phyloP scores from a whole-genome alignment of 1,284 basidiomycete genomes.

The Heterobasidion annosum region DNA sequence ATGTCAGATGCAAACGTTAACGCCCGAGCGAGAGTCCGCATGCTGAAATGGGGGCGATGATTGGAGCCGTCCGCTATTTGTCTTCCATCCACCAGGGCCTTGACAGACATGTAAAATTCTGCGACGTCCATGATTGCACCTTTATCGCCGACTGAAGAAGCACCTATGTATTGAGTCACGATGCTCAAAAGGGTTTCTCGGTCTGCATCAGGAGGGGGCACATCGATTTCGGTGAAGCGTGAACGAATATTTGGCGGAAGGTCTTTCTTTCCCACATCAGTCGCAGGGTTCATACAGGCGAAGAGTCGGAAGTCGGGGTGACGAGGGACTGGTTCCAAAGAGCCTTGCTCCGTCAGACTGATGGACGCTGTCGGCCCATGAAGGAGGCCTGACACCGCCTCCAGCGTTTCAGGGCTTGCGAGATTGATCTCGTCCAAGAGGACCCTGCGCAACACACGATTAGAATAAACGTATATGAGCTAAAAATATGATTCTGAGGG shows the following conservation, averaged over 20 bases:
- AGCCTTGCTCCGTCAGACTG: conserved; percentile 90
- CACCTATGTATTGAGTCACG: conserved; percentile 86
- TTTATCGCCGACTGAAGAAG: conserved; percentile 78
- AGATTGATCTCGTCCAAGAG: conserved; percentile 96
- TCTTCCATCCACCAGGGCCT: conserved; percentile 71
- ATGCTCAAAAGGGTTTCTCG: conserved; percentile 86
- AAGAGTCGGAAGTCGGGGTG: conserved; percentile 96
- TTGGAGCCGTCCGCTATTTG: conserved; percentile 93
- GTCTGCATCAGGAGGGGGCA: conserved; percentile 89
- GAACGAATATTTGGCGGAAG: conserved; percentile 86
- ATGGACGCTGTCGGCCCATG: conserved; percentile 85
- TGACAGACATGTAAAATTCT: conserved; percentile 84
- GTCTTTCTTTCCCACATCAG: conserved; percentile 97
- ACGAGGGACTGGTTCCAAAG: conserved; percentile 82
- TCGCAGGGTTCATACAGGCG: conserved; percentile 99
- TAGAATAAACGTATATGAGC: neutral
- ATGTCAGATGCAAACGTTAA: conserved; percentile 88
- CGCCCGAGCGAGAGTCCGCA: conserved; percentile 91
- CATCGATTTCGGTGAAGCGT: conserved; percentile 94
- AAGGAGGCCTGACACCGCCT: conserved; percentile 84
- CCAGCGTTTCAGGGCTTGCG: conserved; percentile 90
- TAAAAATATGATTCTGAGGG: neutral
- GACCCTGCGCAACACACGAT: conserved; percentile 47
- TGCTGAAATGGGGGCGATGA: conserved; percentile 93
- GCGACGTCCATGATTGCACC: conserved; percentile 87